Base-by-base conservation (phyloP, 805 yeast genomes). In the Suhomyces pyralidae region DNA sequence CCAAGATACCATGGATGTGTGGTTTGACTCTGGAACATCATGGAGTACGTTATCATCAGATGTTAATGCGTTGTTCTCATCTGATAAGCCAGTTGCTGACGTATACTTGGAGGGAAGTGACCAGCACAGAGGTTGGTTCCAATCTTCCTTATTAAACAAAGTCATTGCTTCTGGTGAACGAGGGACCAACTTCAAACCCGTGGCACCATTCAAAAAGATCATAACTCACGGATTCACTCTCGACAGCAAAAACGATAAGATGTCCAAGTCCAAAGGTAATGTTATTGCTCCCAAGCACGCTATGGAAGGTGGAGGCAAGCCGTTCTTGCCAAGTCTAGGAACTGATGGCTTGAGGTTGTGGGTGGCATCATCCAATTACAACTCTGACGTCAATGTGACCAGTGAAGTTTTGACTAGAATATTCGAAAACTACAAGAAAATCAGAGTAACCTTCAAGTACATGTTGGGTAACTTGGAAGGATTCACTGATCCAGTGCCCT, bases 41-140 rank as follows among this genome's bases (percentile, higher is more conserved):
- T 94, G 99, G 98, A 80, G 83, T 9, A 78, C 81, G 45, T 72
- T 87, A 19, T 73, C 71, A 42, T 64, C 68, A 2, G 75, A 78
- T 48, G 70, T 77, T 32, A 73, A 71, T 0, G 72, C 70, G n/a
- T 59, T 84, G 4, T 28, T 51, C 46, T 26, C 43, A 4, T 30
- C 57, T 14, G 48, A 45, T 9, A 44, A 51, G n/a, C 71, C 70
- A 5, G 55, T 66, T 43, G 86, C 96, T 0, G 96, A 92, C 68
- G 79, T 90, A n/a, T 93, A 90, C 64, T 68, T 93, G 12, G 99
- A 94, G 74, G 99, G 99, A 2, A 83, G 92, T n/a, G 99, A 94
- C 65, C 99, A 94, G 68, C 99, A 94, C 65, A 81, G 99, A 55
- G 99, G 99, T 1, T 94, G 99, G 99, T 94, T 94, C 67, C 99